Base-by-base conservation (phyloP, 2,329 filamentous ascomycete genomes). In the Penicillium sp. region DNA sequence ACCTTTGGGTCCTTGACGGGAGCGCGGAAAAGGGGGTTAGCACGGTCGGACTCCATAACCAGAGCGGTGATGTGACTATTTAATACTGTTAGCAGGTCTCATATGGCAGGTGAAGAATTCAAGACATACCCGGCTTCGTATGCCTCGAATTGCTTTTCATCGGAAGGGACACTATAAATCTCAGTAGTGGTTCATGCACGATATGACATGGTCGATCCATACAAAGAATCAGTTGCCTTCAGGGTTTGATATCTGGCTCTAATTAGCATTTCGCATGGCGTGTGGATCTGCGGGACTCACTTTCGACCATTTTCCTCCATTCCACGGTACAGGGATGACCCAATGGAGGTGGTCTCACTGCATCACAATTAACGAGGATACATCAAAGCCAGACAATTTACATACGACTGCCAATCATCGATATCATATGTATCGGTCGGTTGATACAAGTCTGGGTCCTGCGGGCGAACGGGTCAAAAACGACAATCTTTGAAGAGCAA, bases 371-470 rank as follows among this genome's bases (percentile, higher is more conserved):
- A 30, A 14, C 28, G 4, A 15, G 3, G 11, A 30, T 14, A 10
- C 7, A 30, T 9, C 10, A 12, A 9, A 8, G 28, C 13, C 18
- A 8, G 15, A 7, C 9, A 4, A 4, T 3, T 4, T 4, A 35
- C 33, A 3, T 15, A 37, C 35, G 35, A 37, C 14, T 32, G 18
- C 18, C 28, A 37, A 16, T 37, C 35, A 27, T 32, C 29, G 11
- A 29, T 12, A 16, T 11, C 22, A 30, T 31, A 37, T 8, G 17
- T 15, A 11, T 26, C 18, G 12, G 6, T 23, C 10, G 23, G 26
- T 14, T n/a, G 15, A 37, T 37, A 32, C 7, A 37, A n/a, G 11
- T 31, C 35, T 5, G 35, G 29, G 12, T 37, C 35, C 35, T 37
- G 17, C 10, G 6, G 16, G 10, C n/a, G n/a, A 13, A 9, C 10